phyloP scores from a whole-genome alignment of 2,329 filamentous ascomycete species.

The Fusarium compactum region DNA sequence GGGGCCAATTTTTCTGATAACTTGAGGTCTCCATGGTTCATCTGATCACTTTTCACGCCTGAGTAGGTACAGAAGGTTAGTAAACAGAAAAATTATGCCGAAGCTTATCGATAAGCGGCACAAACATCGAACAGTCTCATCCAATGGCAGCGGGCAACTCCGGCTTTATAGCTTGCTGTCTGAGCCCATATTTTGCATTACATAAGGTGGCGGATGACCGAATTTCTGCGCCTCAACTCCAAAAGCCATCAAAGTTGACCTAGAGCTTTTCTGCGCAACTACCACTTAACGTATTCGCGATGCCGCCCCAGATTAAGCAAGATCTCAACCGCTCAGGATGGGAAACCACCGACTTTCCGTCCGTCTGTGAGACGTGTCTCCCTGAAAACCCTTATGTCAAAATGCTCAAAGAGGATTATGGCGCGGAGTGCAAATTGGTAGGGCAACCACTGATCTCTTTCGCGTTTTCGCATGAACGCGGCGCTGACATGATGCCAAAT shows the following conservation, averaged over 20 bases:
- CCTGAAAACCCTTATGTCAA: slow-evolving; percentile 98
- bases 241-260: slow-evolving; percentile 42
- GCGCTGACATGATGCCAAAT: neutral
- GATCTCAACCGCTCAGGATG: slow-evolving; percentile 95
- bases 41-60: neutral
- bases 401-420: slow-evolving; percentile 98
- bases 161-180: slow-evolving; percentile 6
- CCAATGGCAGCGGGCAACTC: slow-evolving; percentile 39
- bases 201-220: slow-evolving; percentile 46
- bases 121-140: neutral
- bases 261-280: slow-evolving; percentile 29
- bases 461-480: neutral
- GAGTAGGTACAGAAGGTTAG: neutral
- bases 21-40: neutral
- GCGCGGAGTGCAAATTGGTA: slow-evolving; percentile 82
- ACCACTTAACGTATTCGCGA: slow-evolving; percentile 53
- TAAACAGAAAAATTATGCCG: neutral
- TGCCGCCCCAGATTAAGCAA: slow-evolving; percentile 95
- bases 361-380: slow-evolving; percentile 91
- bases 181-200: slow-evolving; percentile 36
- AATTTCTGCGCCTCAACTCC: slow-evolving; percentile 45
- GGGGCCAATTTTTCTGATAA: too few relatives aligned
- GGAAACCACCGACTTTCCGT: slow-evolving; percentile 93
- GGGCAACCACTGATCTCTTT: slow-evolving; percentile 19
- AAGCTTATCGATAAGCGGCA: slow-evolving; percentile 47